Evolutionary conservation across 768 basidiomycete species (phyloP), one percentile per base, ranked within the genome.

Genomic region (Chalciporus piperatus): DNA sequence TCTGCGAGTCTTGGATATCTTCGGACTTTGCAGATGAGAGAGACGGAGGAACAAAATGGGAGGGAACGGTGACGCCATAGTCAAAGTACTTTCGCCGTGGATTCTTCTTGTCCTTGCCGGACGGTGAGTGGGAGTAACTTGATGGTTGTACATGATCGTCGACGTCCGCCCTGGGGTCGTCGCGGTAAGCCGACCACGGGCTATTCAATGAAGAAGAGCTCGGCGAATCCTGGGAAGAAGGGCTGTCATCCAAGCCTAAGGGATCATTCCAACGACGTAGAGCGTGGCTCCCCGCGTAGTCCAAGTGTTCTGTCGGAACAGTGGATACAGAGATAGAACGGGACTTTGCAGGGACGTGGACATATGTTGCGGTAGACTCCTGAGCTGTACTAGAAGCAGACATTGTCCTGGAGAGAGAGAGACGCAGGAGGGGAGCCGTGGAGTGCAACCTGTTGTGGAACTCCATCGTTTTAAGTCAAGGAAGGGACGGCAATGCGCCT

Each of bases 31-130:
- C 16, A 27, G 53, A 22, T 13, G 50, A 1, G 7, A n/a, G 30
- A 12, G 45, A 44, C 7, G 50, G 41, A 3, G 60, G 14, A 14
- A 46, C 45, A 2, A 42, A 28, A 28, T n/a, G 40, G 4, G 61
- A 41, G 22, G 52, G 41, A 8, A 39, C 1, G n/a, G 14, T 47
- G 45, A 57, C 40, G 32, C 55, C 54, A 17, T 62, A 59, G 49
- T 68, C 66, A 54, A 57, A 58, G 52, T 65, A 57, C 12, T 25
- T 52, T 25, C 65, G 53, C 42, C 57, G 59, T 12, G 59, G 16
- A 23, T 20, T 41, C 40, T 20, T 41, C 40, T 45, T 58, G 32
- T 67, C 65, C 42, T 57, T 57, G 28, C 10, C 20, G 12, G 19
- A 35, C 37, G 51, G 47, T 10, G 11, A 11, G 41, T 41, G 46